A percentile compares a stretch with the other conserved stretches of the same genome.
phyloP scores from a whole-genome alignment of 2,329 filamentous ascomycete species.

The Aureobasidium sp. region DNA sequence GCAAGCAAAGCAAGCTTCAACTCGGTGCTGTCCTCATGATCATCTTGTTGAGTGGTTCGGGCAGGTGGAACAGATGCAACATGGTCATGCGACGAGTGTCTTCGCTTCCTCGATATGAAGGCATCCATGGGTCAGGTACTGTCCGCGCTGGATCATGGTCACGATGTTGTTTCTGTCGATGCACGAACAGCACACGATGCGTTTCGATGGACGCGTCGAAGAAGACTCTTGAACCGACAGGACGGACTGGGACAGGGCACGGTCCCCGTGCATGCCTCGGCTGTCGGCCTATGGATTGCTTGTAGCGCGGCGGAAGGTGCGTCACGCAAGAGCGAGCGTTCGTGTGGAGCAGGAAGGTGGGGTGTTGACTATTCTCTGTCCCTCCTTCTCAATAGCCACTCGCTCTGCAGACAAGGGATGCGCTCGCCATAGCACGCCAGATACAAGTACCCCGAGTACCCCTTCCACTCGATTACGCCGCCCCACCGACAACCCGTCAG shows the following conservation, averaged over 20 bases:
- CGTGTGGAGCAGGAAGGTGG: constrained; percentile 1
- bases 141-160: not conserved
- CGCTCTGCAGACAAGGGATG: not conserved
- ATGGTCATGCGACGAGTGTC: constrained; percentile 17
- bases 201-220: not conserved
- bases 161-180: not conserved
- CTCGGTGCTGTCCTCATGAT: constrained; percentile 76
- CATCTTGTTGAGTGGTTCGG: constrained; percentile 17
- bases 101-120: constrained; percentile 24
- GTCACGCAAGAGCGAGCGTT: not conserved
- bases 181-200: constrained; percentile 2
- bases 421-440: not conserved
- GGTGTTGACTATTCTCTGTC: not conserved
- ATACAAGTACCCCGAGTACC: not conserved
- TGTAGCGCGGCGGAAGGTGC: not conserved
- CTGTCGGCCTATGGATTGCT: not conserved
- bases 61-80: not conserved
- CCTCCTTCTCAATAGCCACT: not conserved
- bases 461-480: not conserved
- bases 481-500: not conserved
- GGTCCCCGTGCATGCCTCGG: not conserved
- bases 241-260: not conserved
- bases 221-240: not conserved
- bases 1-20: constrained; percentile 78
- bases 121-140: constrained; percentile 22